Evolutionary conservation across 176 grass and related monocot genomes (phyloP).

Genomic region (Hsuehochloa calcarea): DNA sequence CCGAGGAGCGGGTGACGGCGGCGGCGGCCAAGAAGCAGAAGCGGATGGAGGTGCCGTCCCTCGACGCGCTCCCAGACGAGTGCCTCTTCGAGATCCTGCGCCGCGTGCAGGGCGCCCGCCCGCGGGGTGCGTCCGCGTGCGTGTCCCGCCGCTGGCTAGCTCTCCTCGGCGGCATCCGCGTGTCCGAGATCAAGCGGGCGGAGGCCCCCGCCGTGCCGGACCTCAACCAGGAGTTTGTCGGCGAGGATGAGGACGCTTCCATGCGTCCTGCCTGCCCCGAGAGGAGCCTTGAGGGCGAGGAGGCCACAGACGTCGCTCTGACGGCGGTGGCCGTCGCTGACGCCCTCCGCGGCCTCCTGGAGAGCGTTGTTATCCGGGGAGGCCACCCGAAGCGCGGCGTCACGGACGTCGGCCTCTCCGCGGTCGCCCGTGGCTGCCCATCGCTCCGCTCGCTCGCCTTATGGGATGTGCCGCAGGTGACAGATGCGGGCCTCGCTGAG

Average conservation of each 20-base stretch:
- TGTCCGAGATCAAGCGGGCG: constrained; percentile 52
- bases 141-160: constrained; percentile 85
- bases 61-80: constrained; percentile 78
- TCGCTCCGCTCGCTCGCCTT: constrained; percentile 59
- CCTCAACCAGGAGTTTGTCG: constrained; percentile 58
- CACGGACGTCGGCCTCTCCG: constrained; percentile 69
- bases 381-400: constrained; percentile 65
- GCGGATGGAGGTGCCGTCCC: constrained; percentile 41
- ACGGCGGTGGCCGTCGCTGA: constrained; percentile 55
- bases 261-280: constrained; percentile 24
- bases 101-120: constrained; percentile 51
- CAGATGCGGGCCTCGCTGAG: constrained; percentile 61
- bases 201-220: constrained; percentile 49
- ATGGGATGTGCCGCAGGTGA: constrained; percentile 65
- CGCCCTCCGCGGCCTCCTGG: constrained; percentile 47
- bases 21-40: constrained; percentile 43
- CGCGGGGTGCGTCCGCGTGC: constrained; percentile 66
- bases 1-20: background rate
- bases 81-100: constrained; percentile 96
- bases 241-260: background rate
- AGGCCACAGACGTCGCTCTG: constrained; percentile 71
- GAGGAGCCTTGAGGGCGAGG: constrained; percentile 55
- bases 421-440: constrained; percentile 57
- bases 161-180: constrained; percentile 63
- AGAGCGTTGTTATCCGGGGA: constrained; percentile 57